Evolutionary conservation across 2,329 filamentous ascomycete species (phyloP).

Genomic region (Pseudogymnoascus sp.): DNA sequence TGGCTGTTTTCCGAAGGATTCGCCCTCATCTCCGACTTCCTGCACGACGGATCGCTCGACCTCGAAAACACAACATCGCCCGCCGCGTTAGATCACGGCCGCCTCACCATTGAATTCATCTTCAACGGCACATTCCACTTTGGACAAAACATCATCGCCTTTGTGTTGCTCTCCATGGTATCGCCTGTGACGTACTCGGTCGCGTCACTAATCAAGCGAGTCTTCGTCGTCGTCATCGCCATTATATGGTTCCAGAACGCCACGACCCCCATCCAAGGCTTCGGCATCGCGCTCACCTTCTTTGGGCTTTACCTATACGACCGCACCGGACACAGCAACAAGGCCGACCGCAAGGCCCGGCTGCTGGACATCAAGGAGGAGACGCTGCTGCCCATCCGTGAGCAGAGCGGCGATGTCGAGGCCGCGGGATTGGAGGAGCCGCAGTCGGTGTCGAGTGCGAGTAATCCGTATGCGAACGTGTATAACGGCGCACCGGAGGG

Average conservation of each 20-base stretch:
- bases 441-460: conserved; percentile 14
- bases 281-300: conserved; percentile 84
- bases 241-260: conserved; percentile 94
- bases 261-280: conserved; percentile 73
- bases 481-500: conserved; percentile 13
- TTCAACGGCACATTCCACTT: conserved; percentile 98
- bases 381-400: conserved; percentile 20
- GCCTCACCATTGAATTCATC: conserved; percentile 73
- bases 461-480: conserved; percentile 14
- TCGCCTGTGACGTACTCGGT: conserved; percentile 97
- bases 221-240: conserved; percentile 91
- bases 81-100: conserved; percentile 67
- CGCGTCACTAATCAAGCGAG: conserved; percentile 89
- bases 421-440: conserved; percentile 11
- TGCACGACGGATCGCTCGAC: conserved; percentile 71
- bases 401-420: conserved; percentile 11
- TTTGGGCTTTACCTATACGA: conserved; percentile 93
- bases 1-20: conserved; percentile 92
- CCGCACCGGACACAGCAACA: conserved; percentile 78
- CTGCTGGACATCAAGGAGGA: conserved; percentile 45
- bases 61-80: conserved; percentile 42
- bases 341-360: conserved; percentile 74
- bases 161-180: conserved; percentile 83
- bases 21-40: conserved; percentile 65
- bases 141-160: conserved; percentile 90